Percentiles rank a stretch among this genome's conserved stretches.
phyloP scores from a whole-genome alignment of 805 yeast genomes.

The Lipomyces starkeyi region DNA sequence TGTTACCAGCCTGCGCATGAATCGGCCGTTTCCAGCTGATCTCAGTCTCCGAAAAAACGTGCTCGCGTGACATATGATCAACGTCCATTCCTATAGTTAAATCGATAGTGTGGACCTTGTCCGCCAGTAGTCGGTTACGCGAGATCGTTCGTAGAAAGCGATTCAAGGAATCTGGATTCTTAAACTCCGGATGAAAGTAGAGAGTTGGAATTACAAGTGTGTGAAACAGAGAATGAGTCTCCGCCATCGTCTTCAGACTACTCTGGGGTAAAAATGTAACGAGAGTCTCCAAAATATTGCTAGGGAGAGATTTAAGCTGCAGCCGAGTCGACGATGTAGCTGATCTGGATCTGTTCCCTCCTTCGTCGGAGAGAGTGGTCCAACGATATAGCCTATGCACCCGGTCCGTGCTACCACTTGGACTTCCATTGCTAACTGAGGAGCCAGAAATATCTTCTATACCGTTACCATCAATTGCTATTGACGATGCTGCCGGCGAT shows the following conservation, averaged over 20 bases:
- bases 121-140: constrained; percentile 5
- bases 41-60: constrained; percentile 1
- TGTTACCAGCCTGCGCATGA: neutral
- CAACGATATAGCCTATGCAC: neutral
- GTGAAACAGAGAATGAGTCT: constrained; percentile 4
- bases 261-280: neutral
- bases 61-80: neutral
- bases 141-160: constrained; percentile 2
- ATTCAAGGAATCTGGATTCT: constrained; percentile 5
- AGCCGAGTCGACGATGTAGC: neutral
- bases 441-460: neutral
- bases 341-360: neutral
- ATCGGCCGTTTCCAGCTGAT: constrained; percentile 2
- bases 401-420: neutral
- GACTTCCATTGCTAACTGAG: neutral
- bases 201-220: constrained; percentile 2
- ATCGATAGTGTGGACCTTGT: constrained; percentile 2
- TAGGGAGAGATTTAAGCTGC: neutral
- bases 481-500: neutral
- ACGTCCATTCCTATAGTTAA: neutral
- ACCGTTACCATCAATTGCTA: neutral
- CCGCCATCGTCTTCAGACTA: constrained; percentile 2
- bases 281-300: constrained; percentile 4
- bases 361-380: neutral
- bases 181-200: neutral